Conservation (phyloP, 2,329 filamentous ascomycete species). For the Orbilia ellipsospora region DNA sequence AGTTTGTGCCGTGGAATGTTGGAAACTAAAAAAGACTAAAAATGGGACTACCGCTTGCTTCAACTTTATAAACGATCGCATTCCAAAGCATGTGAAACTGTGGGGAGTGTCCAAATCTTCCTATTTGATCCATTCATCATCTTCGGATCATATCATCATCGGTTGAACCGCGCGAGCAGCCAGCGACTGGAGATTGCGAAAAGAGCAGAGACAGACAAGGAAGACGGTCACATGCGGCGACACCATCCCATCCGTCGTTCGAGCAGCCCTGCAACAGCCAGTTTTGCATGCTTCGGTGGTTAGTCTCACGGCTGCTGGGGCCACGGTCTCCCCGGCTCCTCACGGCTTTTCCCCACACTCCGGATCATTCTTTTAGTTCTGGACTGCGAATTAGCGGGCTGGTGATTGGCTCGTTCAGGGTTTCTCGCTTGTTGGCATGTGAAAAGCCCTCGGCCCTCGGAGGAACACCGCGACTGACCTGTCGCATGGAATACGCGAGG, state of each 20-base stretch:
- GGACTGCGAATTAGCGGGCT: conserved; percentile 23
- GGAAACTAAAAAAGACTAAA: conserved; percentile 10
- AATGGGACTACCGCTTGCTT: not conserved
- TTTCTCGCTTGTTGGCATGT: conserved; percentile 27
- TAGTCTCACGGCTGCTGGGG: not conserved
- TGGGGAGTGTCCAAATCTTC: conserved; percentile 22
- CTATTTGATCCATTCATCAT: conserved; percentile 8
- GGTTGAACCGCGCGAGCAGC: conserved; percentile 16
- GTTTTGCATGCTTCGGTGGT: not conserved
- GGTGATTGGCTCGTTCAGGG: conserved; percentile 24
- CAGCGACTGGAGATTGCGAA: not conserved
- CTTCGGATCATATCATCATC: not conserved
- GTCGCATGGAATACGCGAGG: not conserved
- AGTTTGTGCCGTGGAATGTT: conserved; percentile 37
- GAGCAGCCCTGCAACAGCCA: not conserved
- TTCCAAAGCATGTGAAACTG: conserved; percentile 46
- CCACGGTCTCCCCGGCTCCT: conserved; percentile 13
- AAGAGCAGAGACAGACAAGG: not conserved
- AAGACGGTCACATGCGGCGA: conserved; percentile 40
- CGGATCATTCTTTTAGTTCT: conserved; percentile 20
- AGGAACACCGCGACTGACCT: conserved; percentile 28
- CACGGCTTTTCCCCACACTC: conserved; percentile 45
- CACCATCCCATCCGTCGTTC: conserved; percentile 12
- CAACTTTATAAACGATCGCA: conserved; percentile 4
- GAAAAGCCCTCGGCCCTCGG: conserved; percentile 52